Evolutionary conservation across 768 basidiomycete species (phyloP), one percentile per base, ranked within the genome.

Genomic region (Chiua virens): DNA sequence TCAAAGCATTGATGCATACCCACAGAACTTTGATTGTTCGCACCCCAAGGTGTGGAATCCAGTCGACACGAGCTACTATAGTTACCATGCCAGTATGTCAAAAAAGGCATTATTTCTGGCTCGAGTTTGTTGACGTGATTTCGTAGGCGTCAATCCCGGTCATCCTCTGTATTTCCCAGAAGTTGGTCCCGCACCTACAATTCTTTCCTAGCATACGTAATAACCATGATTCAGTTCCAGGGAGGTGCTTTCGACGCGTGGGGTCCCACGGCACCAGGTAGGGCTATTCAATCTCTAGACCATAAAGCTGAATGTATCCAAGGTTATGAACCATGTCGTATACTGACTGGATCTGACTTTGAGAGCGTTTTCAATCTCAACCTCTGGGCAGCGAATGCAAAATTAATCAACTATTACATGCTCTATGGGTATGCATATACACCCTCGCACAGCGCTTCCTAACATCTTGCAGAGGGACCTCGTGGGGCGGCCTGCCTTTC

Each of bases 361-460:
- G 77, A 84, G 67, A 85, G 82, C 37, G 92, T 92, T 7, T 92
- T 91, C 68, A 82, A 93, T 58, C 76, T 82, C 50, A 74, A 87
- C 46, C 74, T 89, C 40, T 90, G 86, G 86, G 89, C 90, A 10
- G 78, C 80, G 43, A 92, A 92, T 67, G 87, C 82, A 2, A 93
- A 92, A 61, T 60, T 93, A 40, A 82, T 92, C 52, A 90, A 81
- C 59, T 89, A 87, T 54, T 93, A 93, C 68, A 92, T 93, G 92
- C 57, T 90, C 47, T 90, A 83, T 58, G 89, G 86, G 86, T 86
- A 63, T 23, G 71, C 23, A 47, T 7, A 14, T 30, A 8, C 37
- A 49, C 21, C 9, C n/a, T 36, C 34, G 39, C 36, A 3, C 17
- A 0, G 22, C 10, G 20, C 54, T 59, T 21, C 61, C 9, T 14